phyloP scores from a whole-genome alignment of 345 rosid genomes.

The Pugionium cornutum region DNA sequence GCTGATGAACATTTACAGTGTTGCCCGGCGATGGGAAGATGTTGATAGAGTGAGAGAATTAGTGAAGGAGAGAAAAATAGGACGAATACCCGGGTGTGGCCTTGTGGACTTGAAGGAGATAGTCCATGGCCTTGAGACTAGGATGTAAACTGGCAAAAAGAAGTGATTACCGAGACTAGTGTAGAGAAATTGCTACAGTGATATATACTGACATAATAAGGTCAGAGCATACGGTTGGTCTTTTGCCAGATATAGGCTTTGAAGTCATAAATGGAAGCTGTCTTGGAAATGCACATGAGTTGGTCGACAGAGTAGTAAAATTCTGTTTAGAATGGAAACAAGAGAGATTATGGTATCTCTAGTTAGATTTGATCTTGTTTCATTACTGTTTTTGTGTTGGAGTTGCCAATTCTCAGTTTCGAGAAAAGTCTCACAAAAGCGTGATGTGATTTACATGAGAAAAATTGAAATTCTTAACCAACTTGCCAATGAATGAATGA shows the following conservation, averaged over 20 bases:
- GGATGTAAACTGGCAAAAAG: constrained; percentile 24
- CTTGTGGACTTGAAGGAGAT: constrained; percentile 66
- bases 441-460: constrained; percentile 10
- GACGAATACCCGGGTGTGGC: constrained; percentile 54
- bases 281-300: constrained; percentile 5
- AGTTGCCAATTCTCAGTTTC: neutral
- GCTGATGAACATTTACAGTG: constrained; percentile 60
- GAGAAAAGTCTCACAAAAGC: neutral
- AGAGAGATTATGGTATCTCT: constrained; percentile 15
- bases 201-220: constrained; percentile 27
- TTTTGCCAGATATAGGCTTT: constrained; percentile 22
- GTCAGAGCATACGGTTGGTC: neutral
- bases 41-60: constrained; percentile 51
- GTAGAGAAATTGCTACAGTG: constrained; percentile 23
- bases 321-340: constrained; percentile 21
- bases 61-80: constrained; percentile 48
- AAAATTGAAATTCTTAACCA: neutral
- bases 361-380: constrained; percentile 20
- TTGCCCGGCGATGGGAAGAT: constrained; percentile 58
- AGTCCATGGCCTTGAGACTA: constrained; percentile 45
- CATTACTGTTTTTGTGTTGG: constrained; percentile 1
- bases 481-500: neutral
- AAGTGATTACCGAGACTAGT: constrained; percentile 23
- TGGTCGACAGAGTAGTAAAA: constrained; percentile 18
- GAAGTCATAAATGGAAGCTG: constrained; percentile 16